Base-by-base conservation (phyloP, 2,329 filamentous ascomycete species). In the Pseudogymnoascus sp. region DNA sequence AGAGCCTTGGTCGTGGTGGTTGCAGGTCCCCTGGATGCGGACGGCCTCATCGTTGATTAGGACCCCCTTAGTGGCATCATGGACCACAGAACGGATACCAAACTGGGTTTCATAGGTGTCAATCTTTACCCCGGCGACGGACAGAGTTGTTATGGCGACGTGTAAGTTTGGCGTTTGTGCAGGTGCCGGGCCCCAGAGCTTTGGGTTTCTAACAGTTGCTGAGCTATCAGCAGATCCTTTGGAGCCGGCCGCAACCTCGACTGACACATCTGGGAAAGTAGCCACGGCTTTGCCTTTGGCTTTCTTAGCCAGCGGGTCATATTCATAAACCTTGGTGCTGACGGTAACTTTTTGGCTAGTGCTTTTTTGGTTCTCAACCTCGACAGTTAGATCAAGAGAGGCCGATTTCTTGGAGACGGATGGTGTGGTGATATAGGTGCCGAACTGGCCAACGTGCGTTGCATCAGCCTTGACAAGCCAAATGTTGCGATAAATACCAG, bases 1-100 rank as follows among this genome's bases (percentile, higher is more conserved):
- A 0, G 79, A 74, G 1, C 80, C 80, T 0, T 79, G 73, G 64
- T 82, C 80, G 64, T 81, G 79, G 66, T 83, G 81, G 59, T 82
- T 73, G 70, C 78, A 79, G 0, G 76, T 74, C 9, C 81, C 80
- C 45, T 79, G 76, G 12, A 82, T 69, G 7, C 70, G 71, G 1
- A 82, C 68, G 0, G 68, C 67, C 64, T 79, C 67, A 2, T 76
- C 78, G 66, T 83, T 83, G 64, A 83, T 69, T 0, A 74, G 55
- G 0, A 83, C 63, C 0, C 80, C 80, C 18, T 74, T 68, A 45
- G 77, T 68, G 0, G 71, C 63, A 60, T 74, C 70, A 63, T 77
- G 80, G 0, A 67, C 67, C 2, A 82, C 13, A 0, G 73, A 67
- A 3, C 80, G 78, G 60, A 83, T 77, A 29, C 80, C 80, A 61